A percentile compares a stretch with the other conserved stretches of the same genome.
These are phyloP conservation scores for Aspergillus heteromorphus DNA, from an alignment of 495 filamentous ascomycete species.

Conservation along the genomic window DNA sequence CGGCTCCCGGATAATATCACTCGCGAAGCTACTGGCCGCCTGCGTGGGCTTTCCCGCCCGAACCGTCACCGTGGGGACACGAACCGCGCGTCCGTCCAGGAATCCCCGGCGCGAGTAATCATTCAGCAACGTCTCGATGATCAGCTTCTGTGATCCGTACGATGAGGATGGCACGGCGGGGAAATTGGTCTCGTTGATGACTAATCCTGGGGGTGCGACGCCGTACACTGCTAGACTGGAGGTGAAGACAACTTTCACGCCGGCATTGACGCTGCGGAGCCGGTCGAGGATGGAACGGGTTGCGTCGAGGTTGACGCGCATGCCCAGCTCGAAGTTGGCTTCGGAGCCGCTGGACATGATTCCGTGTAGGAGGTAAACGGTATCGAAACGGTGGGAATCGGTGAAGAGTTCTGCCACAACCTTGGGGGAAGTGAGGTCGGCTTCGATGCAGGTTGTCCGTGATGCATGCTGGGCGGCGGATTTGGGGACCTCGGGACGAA, in stretches of 20 bases:
- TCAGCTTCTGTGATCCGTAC: constrained; percentile 77
- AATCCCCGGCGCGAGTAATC: constrained; percentile 68
- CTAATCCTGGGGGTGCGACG: constrained; percentile 35
- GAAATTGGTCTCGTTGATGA: constrained; percentile 52
- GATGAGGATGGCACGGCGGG: constrained; percentile 61
- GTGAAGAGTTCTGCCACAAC: constrained; percentile 52
- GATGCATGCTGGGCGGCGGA: constrained; percentile 40
- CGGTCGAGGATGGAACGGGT: constrained; percentile 57
- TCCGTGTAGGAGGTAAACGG: constrained; percentile 75
- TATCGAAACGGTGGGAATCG: constrained; percentile 43
- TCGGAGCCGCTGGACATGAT: constrained; percentile 80
- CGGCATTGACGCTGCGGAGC: constrained; percentile 52
- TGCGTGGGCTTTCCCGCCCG: constrained; percentile 67
- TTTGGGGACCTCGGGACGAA: constrained; percentile 49
- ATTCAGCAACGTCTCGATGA: constrained; percentile 67
- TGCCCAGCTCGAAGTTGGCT: constrained; percentile 67
- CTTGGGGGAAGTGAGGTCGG: constrained; percentile 56
- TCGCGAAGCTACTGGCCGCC: constrained; percentile 71
- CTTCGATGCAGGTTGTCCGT: constrained; percentile 45
- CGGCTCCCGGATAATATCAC: constrained; percentile 67
- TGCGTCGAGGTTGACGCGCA: constrained; percentile 71
- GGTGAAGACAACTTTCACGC: constrained; percentile 57
- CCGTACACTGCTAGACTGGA: constrained; percentile 61
- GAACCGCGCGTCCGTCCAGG: constrained; percentile 59
- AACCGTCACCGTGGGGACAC: constrained; percentile 72